A percentile compares a stretch with the other conserved stretches of the same genome.
Conservation (phyloP, 768 basidiomycete genomes). For the Psilocybe subaeruginosa region DNA sequence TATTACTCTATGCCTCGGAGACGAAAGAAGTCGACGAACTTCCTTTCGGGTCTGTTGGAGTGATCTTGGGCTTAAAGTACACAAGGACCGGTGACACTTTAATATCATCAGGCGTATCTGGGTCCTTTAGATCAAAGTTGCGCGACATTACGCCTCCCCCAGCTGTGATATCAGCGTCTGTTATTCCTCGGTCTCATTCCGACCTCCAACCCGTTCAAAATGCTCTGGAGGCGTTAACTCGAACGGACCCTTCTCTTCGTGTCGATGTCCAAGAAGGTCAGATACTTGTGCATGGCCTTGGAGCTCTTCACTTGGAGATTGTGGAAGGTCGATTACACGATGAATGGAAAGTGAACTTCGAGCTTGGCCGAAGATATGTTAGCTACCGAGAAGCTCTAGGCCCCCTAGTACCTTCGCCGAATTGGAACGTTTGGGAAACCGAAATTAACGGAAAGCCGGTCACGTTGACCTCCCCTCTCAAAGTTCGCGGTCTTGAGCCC, state of each 20-base stretch:
- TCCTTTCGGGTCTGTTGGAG: slow-evolving; percentile 83
- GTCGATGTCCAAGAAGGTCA: slow-evolving; percentile 83
- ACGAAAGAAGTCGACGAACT: slow-evolving; percentile 78
- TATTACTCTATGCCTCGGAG: slow-evolving; percentile 79
- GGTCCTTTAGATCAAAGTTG: slow-evolving; percentile 42
- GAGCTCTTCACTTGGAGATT: slow-evolving; percentile 88
- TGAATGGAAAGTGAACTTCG: slow-evolving; percentile 80
- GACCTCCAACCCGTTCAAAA: slow-evolving; percentile 80
- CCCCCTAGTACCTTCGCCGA: slow-evolving; percentile 26
- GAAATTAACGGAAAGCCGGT: slow-evolving; percentile 62
- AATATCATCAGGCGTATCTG: slow-evolving; percentile 50
- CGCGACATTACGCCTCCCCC: slow-evolving; percentile 76
- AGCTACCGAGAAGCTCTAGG: slow-evolving; percentile 75
- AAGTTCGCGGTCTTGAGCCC: slow-evolving; percentile 53
- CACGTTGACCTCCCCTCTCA: slow-evolving; percentile 54
- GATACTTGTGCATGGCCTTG: slow-evolving; percentile 81
- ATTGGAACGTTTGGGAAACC: slow-evolving; percentile 58
- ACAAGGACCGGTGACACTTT: slow-evolving; percentile 91
- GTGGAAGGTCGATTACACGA: slow-evolving; percentile 78
- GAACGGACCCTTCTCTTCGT: slow-evolving; percentile 92
- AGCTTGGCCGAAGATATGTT: slow-evolving; percentile 77
- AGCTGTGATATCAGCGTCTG: slow-evolving; percentile 84
- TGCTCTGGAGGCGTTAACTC: slow-evolving; percentile 68
- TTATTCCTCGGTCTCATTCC: slow-evolving; percentile 79
- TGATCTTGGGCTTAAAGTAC: slow-evolving; percentile 79